Conservation (phyloP, 78 protist species). For the Dictyostelium intermedium region DNA sequence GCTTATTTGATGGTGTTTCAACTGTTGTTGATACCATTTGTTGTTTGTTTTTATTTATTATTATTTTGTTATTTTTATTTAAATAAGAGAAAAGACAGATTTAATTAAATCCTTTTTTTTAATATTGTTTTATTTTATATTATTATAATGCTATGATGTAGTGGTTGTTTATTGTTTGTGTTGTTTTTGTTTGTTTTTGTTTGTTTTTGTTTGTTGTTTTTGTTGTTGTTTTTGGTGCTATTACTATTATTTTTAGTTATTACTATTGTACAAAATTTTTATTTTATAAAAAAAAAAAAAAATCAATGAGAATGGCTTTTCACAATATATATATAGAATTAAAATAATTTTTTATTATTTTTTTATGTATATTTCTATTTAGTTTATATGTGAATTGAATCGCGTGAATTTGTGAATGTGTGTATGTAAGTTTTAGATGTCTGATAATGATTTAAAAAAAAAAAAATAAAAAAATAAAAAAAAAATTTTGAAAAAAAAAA, state of each 20-base stretch:
- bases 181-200: not conserved
- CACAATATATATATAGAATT: no score
- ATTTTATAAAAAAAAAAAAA: no score
- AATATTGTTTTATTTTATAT: no score
- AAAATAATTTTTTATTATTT: no score
- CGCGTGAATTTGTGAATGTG: not conserved
- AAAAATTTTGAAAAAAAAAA: no score
- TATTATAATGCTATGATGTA: no score
- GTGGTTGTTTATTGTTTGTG: not conserved
- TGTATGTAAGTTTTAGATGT: not conserved
- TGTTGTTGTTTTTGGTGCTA: no score
- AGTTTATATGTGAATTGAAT: not conserved
- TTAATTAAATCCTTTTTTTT: not conserved
- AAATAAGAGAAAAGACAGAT: not conserved
- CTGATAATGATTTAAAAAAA: not conserved
- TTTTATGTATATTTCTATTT: not conserved
- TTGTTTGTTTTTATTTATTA: not conserved
- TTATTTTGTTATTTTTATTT: not conserved
- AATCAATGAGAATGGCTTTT: no score
- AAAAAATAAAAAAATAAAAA: no score
- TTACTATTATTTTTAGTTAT: no score
- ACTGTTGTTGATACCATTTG: not conserved
- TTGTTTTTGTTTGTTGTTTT: no score
- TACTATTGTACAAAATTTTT: no score
- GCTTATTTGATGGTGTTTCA: not conserved